Conservation (phyloP, 179 eudicot genomes). For the Beta corolliflora region DNA sequence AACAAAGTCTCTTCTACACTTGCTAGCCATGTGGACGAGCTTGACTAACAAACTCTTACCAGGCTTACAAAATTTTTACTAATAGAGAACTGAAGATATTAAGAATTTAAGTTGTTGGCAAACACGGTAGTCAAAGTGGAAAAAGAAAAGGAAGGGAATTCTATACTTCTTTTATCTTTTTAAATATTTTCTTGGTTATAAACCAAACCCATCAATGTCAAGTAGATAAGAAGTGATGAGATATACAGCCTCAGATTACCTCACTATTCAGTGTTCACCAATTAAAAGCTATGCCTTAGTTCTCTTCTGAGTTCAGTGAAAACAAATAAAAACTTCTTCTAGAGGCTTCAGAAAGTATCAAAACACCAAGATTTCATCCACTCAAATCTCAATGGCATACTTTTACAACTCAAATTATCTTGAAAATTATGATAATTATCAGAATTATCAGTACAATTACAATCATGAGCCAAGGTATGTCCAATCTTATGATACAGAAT, state of each 20-base stretch:
- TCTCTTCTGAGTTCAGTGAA: neutral
- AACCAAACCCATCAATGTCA: neutral
- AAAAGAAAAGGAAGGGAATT: no score
- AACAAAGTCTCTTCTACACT: no score
- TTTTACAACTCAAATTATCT: conserved; percentile 38
- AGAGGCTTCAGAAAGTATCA: neutral
- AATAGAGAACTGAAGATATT: no score
- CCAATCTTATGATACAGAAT: conserved; percentile 25
- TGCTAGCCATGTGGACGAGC: no score
- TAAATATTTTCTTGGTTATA: no score
- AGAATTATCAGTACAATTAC: conserved; percentile 11
- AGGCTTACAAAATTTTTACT: no score
- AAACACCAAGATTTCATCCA: neutral
- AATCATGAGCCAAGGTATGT: conserved; percentile 23
- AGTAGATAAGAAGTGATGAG: conserved; percentile 14
- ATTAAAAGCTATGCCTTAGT: neutral
- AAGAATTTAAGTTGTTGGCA: no score
- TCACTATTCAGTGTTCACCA: neutral
- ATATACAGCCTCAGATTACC: neutral
- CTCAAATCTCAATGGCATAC: conserved; percentile 38
- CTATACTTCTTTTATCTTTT: no score
- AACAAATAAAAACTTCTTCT: neutral
- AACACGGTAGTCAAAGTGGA: no score
- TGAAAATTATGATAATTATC: conserved; percentile 28
- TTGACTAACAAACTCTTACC: no score